Conservation (phyloP, 75 land plant genomes). For the Cryptomeria japonica region DNA sequence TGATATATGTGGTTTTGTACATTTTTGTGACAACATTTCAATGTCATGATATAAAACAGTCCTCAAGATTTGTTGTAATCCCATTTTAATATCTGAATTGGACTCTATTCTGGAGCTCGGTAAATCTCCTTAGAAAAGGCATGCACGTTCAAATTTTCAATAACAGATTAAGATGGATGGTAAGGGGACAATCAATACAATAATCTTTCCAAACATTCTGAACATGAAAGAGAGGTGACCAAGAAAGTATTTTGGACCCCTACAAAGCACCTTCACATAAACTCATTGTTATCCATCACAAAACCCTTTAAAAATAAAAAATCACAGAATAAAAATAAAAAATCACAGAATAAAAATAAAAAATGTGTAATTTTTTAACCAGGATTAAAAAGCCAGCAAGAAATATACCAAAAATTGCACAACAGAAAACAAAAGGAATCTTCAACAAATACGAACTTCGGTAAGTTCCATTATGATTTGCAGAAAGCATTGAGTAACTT, state of each 20-base stretch:
- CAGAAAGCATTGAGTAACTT: constrained; percentile 14
- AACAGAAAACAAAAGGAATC: neutral
- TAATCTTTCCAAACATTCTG: neutral
- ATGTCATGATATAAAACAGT: no score
- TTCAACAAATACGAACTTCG: neutral
- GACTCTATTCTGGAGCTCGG: neutral
- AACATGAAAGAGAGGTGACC: neutral
- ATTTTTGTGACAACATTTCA: no score
- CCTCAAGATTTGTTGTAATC: no score
- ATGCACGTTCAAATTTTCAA: neutral
- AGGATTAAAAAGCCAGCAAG: neutral
- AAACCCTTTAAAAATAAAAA: neutral
- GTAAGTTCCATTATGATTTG: neutral
- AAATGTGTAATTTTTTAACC: no score
- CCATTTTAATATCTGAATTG: no score
- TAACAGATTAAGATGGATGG: neutral
- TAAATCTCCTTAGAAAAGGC: neutral
- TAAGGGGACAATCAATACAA: neutral
- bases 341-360: no score
- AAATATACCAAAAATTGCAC: neutral
- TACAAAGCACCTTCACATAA: neutral
- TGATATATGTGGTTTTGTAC: no score
- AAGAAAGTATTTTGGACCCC: neutral
- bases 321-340: no score
- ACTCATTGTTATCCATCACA: neutral